Evolutionary conservation across 768 basidiomycete species (phyloP).

Genomic region (Tephrocybe sp.): DNA sequence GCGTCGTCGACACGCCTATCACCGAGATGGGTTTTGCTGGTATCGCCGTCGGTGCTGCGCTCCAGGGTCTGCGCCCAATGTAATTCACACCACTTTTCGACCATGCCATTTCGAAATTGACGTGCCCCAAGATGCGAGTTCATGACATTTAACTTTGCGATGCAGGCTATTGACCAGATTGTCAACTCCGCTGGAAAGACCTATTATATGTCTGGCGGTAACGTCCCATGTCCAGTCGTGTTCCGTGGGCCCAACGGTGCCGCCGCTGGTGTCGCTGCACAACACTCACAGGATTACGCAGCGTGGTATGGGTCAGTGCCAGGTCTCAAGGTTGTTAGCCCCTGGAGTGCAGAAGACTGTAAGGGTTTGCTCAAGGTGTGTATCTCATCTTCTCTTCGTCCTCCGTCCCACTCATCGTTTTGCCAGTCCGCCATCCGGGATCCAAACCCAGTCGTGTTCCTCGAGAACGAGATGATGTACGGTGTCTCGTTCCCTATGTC

Average conservation of each 20-base stretch:
- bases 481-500: conserved; percentile 98
- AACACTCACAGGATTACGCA: conserved; percentile 97
- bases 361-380: conserved; percentile 93
- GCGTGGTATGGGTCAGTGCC: conserved; percentile 94
- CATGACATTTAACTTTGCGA: conserved; percentile 99
- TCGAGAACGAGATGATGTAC: conserved; percentile 99
- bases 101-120: conserved; percentile 12
- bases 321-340: conserved; percentile 96
- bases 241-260: conserved; percentile 99
- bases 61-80: conserved; percentile 94
- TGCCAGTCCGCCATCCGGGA: conserved; percentile 91
- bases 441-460: conserved; percentile 97
- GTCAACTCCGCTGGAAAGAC: conserved; percentile 99
- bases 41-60: conserved; percentile 90
- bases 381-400: conserved; percentile 2
- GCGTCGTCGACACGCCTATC: conserved; percentile 95
- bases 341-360: conserved; percentile 98
- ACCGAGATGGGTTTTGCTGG: conserved; percentile 99
- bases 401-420: neutral
- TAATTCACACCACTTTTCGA: conserved; percentile 32
- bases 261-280: conserved; percentile 93
- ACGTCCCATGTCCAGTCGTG: conserved; percentile 96
- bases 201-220: conserved; percentile 99
- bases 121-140: conserved; percentile 80
- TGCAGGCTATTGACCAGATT: conserved; percentile 99